phyloP scores from a whole-genome alignment of 176 grass and related monocot genomes.

The Triticum urartu region DNA sequence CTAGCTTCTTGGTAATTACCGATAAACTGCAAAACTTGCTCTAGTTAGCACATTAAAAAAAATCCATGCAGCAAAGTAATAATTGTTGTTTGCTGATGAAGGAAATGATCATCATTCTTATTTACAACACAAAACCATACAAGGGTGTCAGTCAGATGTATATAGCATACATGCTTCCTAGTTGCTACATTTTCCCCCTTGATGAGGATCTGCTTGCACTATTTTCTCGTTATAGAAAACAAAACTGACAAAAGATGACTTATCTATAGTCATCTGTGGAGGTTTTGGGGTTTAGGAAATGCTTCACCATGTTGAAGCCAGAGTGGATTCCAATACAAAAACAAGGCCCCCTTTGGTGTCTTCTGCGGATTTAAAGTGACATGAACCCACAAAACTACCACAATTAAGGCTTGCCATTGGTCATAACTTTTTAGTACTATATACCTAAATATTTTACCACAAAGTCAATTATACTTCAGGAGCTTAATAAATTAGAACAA shows the following conservation, averaged over 20 bases:
- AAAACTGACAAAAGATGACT: neutral
- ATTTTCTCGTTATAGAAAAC: neutral
- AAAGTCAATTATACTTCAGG: neutral
- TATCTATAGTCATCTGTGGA: neutral
- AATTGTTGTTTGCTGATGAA: neutral
- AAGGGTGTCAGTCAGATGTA: neutral
- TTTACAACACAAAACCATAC: neutral
- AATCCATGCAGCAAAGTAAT: neutral
- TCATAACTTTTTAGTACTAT: neutral
- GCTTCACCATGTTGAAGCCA: neutral
- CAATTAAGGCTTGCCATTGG: neutral
- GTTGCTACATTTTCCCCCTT: neutral
- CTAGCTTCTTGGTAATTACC: slow-evolving; percentile 91
- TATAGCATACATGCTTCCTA: neutral
- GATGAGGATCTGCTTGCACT: neutral
- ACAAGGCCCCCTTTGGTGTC: neutral
- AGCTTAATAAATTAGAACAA: neutral
- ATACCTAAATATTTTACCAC: neutral
- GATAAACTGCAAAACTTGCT: slow-evolving; percentile 67
- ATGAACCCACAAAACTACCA: neutral
- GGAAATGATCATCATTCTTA: neutral
- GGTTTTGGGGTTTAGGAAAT: neutral
- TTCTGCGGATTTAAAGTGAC: neutral
- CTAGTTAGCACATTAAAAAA: slow-evolving; percentile 34
- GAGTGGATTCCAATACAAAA: neutral